Evolutionary conservation across 2,329 filamentous ascomycete species (phyloP).

Genomic region (Capronia epimyces): DNA sequence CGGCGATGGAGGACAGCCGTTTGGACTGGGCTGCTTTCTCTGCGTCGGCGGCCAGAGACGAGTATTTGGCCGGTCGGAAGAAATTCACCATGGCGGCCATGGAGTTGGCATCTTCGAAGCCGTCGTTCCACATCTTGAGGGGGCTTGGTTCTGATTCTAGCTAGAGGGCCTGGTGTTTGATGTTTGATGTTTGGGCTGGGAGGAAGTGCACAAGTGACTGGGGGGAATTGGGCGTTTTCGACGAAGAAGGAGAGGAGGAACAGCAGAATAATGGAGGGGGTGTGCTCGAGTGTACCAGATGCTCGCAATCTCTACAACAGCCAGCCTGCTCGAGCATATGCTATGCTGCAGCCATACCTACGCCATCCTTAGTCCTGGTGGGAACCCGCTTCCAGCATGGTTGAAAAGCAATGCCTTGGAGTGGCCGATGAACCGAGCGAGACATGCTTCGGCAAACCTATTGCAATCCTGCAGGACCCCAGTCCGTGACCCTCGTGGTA

Average conservation of each 20-base stretch:
- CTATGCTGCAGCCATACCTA: neutral
- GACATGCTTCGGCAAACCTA: neutral
- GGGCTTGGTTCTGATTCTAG: neutral
- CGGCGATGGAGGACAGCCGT: neutral
- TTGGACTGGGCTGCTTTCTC: conserved; percentile 11
- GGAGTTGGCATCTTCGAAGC: conserved; percentile 20
- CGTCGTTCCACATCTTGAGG: conserved; percentile 15
- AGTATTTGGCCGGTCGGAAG: conserved; percentile 9
- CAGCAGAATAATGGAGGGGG: neutral
- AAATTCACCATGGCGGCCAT: conserved; percentile 20
- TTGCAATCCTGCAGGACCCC: neutral
- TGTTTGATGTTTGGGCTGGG: neutral
- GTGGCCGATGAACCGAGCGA: neutral
- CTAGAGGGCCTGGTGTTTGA: neutral
- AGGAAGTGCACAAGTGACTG: neutral
- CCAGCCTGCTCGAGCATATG: neutral
- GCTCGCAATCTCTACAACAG: neutral
- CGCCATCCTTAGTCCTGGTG: neutral
- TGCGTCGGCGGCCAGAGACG: conserved; percentile 6
- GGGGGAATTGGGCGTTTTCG: neutral
- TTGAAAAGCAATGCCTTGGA: neutral
- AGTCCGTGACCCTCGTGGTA: neutral
- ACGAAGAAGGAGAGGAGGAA: neutral
- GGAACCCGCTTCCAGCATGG: neutral
- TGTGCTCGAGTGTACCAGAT: neutral